A percentile compares a stretch with the other conserved stretches of the same genome.
Evolutionary conservation across 164 flowering plant genomes (phyloP).

Genomic region (Vitis vinifera): DNA sequence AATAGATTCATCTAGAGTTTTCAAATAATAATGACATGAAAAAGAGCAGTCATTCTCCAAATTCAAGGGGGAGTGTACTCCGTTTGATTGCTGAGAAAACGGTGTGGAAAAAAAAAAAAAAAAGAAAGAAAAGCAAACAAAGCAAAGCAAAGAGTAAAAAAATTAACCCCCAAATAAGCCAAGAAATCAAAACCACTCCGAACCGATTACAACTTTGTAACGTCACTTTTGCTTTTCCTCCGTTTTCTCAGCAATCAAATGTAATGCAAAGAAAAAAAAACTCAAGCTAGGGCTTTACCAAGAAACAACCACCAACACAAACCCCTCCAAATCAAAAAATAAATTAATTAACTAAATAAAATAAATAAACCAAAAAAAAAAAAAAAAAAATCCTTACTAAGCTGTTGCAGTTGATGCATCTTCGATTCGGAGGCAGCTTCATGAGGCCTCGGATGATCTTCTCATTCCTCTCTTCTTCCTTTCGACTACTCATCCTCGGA

Average conservation of each 20-base stretch:
- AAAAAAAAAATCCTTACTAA: constrained; percentile 39
- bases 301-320: background rate
- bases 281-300: background rate
- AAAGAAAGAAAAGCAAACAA: too few relatives aligned
- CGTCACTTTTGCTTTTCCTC: background rate
- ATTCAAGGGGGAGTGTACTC: too few relatives aligned
- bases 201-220: too few relatives aligned
- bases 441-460: constrained; percentile 94
- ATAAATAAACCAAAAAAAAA: background rate
- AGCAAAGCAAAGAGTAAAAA: too few relatives aligned
- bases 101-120: too few relatives aligned
- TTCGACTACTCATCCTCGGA: constrained; percentile 69
- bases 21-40: too few relatives aligned
- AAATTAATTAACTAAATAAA: too few relatives aligned
- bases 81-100: too few relatives aligned
- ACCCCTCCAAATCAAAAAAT: background rate
- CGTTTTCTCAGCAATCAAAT: background rate
- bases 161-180: too few relatives aligned
- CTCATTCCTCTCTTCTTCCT: constrained; percentile 90
- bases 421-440: constrained; percentile 98
- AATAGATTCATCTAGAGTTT: too few relatives aligned
- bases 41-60: too few relatives aligned
- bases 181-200: too few relatives aligned
- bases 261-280: background rate
- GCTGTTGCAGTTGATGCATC: constrained; percentile 91